Evolutionary conservation across 148 eudicot genomes (phyloP).

Genomic region (Amaranthus palmeri): DNA sequence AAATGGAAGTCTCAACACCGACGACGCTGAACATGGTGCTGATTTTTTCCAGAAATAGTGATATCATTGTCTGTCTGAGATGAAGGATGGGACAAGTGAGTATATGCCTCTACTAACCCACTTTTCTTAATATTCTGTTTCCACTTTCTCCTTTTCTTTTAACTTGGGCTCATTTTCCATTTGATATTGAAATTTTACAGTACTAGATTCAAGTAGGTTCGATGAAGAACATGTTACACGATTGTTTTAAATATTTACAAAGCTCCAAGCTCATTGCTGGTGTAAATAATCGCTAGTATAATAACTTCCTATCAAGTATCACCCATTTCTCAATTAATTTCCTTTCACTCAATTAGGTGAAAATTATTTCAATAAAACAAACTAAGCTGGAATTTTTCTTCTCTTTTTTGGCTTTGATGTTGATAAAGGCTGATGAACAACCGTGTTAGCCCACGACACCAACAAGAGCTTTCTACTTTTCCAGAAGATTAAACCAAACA

Average conservation of each 20-base stretch:
- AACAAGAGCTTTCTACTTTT: slow-evolving; percentile 21
- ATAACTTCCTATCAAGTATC: neutral
- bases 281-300: neutral
- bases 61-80: neutral
- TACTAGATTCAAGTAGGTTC: neutral
- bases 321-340: neutral
- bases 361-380: slow-evolving; percentile 5
- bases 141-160: neutral
- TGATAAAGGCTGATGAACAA: slow-evolving; percentile 16
- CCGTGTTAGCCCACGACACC: slow-evolving; percentile 21
- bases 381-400: slow-evolving; percentile 1
- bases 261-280: no score
- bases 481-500: slow-evolving; percentile 14
- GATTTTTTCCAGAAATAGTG: slow-evolving; percentile 41
- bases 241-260: neutral
- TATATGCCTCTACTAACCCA: neutral
- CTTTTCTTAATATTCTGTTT: neutral
- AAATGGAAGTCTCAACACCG: slow-evolving; percentile 56
- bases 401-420: neutral
- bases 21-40: slow-evolving; percentile 78
- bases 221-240: neutral
- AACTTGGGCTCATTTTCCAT: neutral
- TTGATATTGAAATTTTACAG: neutral
- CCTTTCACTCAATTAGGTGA: neutral
- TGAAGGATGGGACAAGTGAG: slow-evolving; percentile 6